Base-by-base conservation (phyloP, 768 basidiomycete genomes). In the Xanthoconium purpureum region DNA sequence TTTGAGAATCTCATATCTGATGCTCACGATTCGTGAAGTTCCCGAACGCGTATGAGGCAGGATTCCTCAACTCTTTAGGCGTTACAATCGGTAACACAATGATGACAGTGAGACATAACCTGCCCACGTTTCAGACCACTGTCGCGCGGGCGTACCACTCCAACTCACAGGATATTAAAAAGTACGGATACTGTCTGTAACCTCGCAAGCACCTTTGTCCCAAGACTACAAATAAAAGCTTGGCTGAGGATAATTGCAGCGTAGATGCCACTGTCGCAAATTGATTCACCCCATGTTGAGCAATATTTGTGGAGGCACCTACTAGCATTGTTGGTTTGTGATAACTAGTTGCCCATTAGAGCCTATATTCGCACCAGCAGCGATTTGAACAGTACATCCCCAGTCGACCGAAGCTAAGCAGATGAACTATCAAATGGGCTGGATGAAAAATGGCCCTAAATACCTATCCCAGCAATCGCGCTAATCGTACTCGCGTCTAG, bases 141-240 rank as follows among this genome's bases (percentile, higher is more conserved):
- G n/a, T n/a, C 38, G 18, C 17, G 5, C 6, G 18, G 55, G 42
- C 38, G 8, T 24, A 2, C 24, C 24, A 24, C 4, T 24, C 24
- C 24, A 24, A 74, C 85, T 54, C 67, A 85, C 85, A 82, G 48
- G 30, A 89, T 70, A 65, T 91, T 91, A 40, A 91, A 74, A 18
- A 81, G 60, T n/a, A 90, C 80, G 61, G 87, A 91, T 12, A 87
- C 69, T 15, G 78, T 84, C 65, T 92, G 90, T 14, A 91, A 63
- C 30, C 88, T 77, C 1, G 89, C 89, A 14, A 92, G 75, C 32
- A 85, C 48, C 11, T 75, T 67, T 3, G 88, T 89, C 12, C 82
- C 87, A 15, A 90, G 74, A 58, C 84, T 85, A 61, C 88, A 90
- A 32, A 88, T 66, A 2, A 84, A 53, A 0, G 78, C 87, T 65